phyloP scores from a whole-genome alignment of 2,329 filamentous ascomycete species.

The Cordyceps javanica region DNA sequence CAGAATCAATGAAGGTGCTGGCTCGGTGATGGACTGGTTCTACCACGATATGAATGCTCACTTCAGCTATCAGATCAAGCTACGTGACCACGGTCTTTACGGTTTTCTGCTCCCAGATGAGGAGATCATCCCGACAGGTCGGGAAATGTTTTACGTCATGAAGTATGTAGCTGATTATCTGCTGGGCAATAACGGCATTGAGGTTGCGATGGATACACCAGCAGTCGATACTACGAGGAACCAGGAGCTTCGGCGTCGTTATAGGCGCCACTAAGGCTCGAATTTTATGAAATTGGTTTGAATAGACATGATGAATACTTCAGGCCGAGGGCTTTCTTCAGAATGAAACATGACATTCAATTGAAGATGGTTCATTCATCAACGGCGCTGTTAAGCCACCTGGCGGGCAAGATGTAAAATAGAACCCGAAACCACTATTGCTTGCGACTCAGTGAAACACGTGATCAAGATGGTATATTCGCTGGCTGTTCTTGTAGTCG shows the following conservation, averaged over 20 bases:
- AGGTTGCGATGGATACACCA: constrained; percentile 26
- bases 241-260: constrained; percentile 8
- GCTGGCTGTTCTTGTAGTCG: not conserved
- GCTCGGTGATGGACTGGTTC: constrained; percentile 90
- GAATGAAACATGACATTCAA: too few species aligned
- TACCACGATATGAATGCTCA: constrained; percentile 78
- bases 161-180: constrained; percentile 80
- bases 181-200: constrained; percentile 62
- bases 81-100: constrained; percentile 89
- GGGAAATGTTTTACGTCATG: constrained; percentile 78
- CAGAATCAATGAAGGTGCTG: constrained; percentile 68
- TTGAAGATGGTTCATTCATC: too few species aligned
- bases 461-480: not conserved
- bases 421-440: too few species aligned
- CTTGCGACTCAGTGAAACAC: too few species aligned
- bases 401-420: too few species aligned
- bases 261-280: not conserved
- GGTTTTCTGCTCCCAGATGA: constrained; percentile 85
- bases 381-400: too few species aligned
- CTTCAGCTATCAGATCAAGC: constrained; percentile 89
- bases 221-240: not conserved
- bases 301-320: too few species aligned
- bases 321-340: too few species aligned
- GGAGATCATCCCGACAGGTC: constrained; percentile 81
- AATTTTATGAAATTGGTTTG: not conserved